Evolutionary conservation across 768 basidiomycete genomes (phyloP).

Genomic region (Serendipita sp.): DNA sequence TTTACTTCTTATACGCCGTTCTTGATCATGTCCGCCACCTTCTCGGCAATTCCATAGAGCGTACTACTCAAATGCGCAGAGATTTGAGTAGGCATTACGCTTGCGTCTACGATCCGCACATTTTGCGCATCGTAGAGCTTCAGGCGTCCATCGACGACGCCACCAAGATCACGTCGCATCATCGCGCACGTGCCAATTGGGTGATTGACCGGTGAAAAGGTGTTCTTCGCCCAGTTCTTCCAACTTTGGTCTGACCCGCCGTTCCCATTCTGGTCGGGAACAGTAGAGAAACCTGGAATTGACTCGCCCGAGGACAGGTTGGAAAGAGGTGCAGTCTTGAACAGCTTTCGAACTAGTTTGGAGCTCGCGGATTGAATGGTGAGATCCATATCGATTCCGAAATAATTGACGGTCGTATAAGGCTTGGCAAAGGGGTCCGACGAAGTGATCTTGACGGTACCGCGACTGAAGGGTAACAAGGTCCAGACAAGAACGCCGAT

Average conservation of each 20-base stretch:
- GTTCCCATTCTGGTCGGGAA: conserved; percentile 23
- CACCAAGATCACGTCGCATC: conserved; percentile 19
- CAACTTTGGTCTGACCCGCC: conserved; percentile 31
- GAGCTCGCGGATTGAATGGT: conserved; percentile 34
- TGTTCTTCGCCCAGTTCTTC: conserved; percentile 28
- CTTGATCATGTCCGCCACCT: conserved; percentile 22
- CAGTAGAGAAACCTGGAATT: conserved; percentile 25
- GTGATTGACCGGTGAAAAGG: conserved; percentile 32
- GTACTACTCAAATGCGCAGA: conserved; percentile 32
- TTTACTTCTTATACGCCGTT: not conserved
- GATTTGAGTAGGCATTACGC: conserved; percentile 31
- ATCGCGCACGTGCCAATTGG: conserved; percentile 29
- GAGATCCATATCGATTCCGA: conserved; percentile 32
- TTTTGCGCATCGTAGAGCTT: conserved; percentile 13
- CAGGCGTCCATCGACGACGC: conserved; percentile 14
- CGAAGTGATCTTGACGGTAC: conserved; percentile 30
- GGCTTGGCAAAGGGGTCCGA: conserved; percentile 34
- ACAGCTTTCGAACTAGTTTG: conserved; percentile 26
- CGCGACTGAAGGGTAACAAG: conserved; percentile 39
- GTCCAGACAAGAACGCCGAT: conserved; percentile 37
- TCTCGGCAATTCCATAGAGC: conserved; percentile 39
- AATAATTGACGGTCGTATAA: conserved; percentile 33
- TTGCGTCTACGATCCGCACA: conserved; percentile 37
- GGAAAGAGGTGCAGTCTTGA: conserved; percentile 27
- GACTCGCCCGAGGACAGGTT: conserved; percentile 28